Base-by-base conservation (phyloP, 495 filamentous ascomycete species). In the Aspergillus nidulans region DNA sequence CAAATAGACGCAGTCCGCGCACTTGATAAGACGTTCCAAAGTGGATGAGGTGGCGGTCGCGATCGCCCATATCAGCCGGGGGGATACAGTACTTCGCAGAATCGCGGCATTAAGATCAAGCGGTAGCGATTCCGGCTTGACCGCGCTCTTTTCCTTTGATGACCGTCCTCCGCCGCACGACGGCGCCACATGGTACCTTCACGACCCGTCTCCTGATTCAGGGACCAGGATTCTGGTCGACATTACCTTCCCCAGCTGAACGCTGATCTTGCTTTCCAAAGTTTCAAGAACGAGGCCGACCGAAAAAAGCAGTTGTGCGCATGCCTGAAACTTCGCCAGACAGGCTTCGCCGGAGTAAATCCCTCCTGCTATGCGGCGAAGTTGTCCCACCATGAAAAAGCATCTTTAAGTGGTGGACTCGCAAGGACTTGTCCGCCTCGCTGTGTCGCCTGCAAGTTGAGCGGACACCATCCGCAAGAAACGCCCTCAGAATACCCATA, bases 31-130 rank as follows among this genome's bases (percentile, higher is more conserved):
- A 52, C 30, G 21, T 24, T 36, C 36, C 23, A 28, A 26, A 30
- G 49, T 52, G 49, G 49, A 41, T 52, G 25, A 49, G 18, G 49
- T 52, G 49, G 49, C 49, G 49, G 36, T 30, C 23, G 36, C 21
- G 49, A 40, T 52, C 49, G 24, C 42, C 49, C 38, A 40, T 28
- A 34, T 19, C 45, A 18, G 5, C 5, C 21, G 19, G 30, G 23
- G 8, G 43, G 23, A 7, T 26, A 6, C 21, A 19, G 9, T 13
- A 49, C 39, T 39, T 23, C 32, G 16, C n/a, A 3, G 20, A 7
- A 3, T 32, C 26, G 28, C 38, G 46, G 32, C 25, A 49, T n/a
- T 39, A 49, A 49, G 47, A 49, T 49, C 1, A 49, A 49, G 20
- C 47, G 5, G 47, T 19, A 39, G 24, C 19, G 26, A 5, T 49